Conservation (phyloP, 202 grass and related monocot genomes). For the Setaria viridis region DNA sequence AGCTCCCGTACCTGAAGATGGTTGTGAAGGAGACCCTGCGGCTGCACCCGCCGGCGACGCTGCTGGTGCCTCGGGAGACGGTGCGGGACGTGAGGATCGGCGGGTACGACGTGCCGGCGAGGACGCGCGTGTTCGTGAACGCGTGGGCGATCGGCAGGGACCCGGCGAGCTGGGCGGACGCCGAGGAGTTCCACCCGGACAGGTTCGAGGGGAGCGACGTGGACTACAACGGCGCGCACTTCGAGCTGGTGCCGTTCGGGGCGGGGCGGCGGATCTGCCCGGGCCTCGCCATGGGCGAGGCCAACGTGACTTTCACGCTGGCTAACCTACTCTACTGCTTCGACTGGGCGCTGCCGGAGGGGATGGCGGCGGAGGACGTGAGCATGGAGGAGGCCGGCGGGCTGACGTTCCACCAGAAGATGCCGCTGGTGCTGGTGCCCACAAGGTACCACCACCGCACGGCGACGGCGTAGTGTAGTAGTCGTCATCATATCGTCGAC, state of each 20-base stretch:
- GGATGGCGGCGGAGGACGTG: constrained; percentile 37
- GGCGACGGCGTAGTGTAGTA: no score
- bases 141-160: constrained; percentile 61
- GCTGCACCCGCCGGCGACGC: no score
- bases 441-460: no score
- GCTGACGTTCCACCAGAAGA: constrained; percentile 37
- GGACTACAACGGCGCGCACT: constrained; percentile 28
- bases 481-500: no score
- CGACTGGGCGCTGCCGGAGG: constrained; percentile 53
- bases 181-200: constrained; percentile 46
- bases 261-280: constrained; percentile 55
- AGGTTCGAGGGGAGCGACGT: constrained; percentile 40
- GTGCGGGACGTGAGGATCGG: no score
- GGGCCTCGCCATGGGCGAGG: constrained; percentile 28
- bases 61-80: no score
- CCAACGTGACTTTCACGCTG: constrained; percentile 33
- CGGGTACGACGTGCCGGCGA: background rate
- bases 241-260: constrained; percentile 49
- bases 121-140: constrained; percentile 38
- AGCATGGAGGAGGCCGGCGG: constrained; percentile 52
- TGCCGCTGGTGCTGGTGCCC: background rate
- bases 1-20: no score
- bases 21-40: no score
- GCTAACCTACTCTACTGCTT: constrained; percentile 53
- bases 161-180: constrained; percentile 26